These are phyloP conservation scores for Pseudogymnoascus sp. DNA, from an alignment of 2,329 filamentous ascomycete genomes.

Conservation along the genomic window DNA sequence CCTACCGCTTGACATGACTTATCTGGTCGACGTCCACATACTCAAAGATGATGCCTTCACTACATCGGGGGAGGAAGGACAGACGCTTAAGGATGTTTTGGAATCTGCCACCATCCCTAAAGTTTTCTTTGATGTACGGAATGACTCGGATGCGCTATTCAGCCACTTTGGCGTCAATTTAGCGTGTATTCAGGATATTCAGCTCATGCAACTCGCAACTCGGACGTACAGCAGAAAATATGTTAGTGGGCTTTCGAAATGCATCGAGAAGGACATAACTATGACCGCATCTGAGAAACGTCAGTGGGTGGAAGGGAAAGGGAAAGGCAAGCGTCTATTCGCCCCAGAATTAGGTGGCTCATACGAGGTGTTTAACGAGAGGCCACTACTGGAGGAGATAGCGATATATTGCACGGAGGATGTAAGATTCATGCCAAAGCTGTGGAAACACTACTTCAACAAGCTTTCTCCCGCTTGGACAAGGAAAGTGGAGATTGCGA, in stretches of 20 bases:
- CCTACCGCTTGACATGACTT: conserved; percentile 23
- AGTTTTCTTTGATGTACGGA: conserved; percentile 52
- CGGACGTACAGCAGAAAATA: conserved; percentile 16
- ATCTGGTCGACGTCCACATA: conserved; percentile 36
- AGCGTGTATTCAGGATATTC: conserved; percentile 42
- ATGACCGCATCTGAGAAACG: too few relatives aligned
- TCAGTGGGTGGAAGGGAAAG: conserved; percentile 25
- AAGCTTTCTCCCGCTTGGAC: conserved; percentile 10
- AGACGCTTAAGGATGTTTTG: conserved; percentile 35
- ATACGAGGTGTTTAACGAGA: conserved; percentile 38
- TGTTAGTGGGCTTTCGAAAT: conserved; percentile 33
- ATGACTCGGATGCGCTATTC: conserved; percentile 49
- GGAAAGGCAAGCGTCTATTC: conserved; percentile 32
- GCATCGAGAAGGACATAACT: conserved; percentile 24
- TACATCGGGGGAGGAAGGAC: conserved; percentile 22
- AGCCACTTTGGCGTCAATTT: conserved; percentile 37
- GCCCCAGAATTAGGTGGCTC: conserved; percentile 33
- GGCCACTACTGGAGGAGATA: conserved; percentile 35
- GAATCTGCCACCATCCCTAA: conserved; percentile 40
- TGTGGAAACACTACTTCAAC: conserved; percentile 30
- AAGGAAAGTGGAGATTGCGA: conserved; percentile 15
- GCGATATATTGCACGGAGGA: conserved; percentile 39
- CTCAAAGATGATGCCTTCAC: conserved; percentile 33
- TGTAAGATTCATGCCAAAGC: conserved; percentile 34
- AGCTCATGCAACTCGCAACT: conserved; percentile 47